These are phyloP conservation scores for Theobroma cacao DNA, from an alignment of 345 rosid species.

Conservation along the genomic window DNA sequence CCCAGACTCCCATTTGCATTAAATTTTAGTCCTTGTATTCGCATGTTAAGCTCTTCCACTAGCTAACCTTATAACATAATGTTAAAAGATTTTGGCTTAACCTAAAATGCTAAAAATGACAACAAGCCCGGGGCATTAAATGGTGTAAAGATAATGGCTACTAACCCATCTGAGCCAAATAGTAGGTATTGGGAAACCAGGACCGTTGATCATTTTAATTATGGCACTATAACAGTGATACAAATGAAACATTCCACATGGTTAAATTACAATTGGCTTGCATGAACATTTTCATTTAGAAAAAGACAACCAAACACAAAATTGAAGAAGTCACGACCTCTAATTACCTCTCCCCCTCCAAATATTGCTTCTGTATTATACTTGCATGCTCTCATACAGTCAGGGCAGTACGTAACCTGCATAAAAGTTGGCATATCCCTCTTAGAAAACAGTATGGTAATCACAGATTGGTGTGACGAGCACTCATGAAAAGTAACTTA, in stretches of 20 bases:
- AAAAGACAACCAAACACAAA: slow-evolving; percentile 80
- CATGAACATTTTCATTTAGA: slow-evolving; percentile 57
- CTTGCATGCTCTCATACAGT: slow-evolving; percentile 88
- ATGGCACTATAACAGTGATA: background rate
- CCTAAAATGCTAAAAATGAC: background rate
- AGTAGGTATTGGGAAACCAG: background rate
- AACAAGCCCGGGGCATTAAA: background rate
- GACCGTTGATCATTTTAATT: background rate
- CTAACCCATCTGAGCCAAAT: background rate
- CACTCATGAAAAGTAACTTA: background rate
- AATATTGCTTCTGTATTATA: slow-evolving; percentile 52
- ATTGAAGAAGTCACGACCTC: slow-evolving; percentile 73
- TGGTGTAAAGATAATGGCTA: background rate
- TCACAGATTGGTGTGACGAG: background rate
- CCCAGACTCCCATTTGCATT: background rate
- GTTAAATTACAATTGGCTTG: slow-evolving; percentile 44
- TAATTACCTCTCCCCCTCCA: slow-evolving; percentile 40
- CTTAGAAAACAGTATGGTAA: background rate
- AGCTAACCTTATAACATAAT: background rate
- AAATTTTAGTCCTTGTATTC: too few species aligned
- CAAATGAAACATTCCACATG: background rate
- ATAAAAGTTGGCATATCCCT: background rate
- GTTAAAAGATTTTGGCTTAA: background rate
- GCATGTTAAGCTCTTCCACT: background rate
- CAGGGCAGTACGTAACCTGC: slow-evolving; percentile 94